A percentile compares a stretch with the other conserved stretches of the same genome.
Conservation (phyloP, 2,329 filamentous ascomycete genomes). For the Capronia epimyces region DNA sequence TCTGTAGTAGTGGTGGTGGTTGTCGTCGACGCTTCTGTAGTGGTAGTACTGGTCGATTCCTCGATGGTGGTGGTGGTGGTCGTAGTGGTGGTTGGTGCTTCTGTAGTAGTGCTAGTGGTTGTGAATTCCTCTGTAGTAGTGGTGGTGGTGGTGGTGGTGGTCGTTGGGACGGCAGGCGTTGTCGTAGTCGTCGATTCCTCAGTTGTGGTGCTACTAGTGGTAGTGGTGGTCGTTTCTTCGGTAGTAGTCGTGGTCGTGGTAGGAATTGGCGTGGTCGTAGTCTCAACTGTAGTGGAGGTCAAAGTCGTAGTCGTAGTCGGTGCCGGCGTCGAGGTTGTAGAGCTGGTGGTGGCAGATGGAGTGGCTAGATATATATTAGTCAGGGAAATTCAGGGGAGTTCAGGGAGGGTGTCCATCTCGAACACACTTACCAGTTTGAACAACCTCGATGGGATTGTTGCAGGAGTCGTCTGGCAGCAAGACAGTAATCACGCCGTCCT, state of each 20-base stretch:
- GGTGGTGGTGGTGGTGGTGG: no score
- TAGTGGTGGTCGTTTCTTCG: not conserved
- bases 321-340: no score
- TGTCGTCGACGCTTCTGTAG: not conserved
- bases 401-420: no score
- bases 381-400: no score
- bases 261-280: not conserved
- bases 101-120: not conserved
- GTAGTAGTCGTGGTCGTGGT: not conserved
- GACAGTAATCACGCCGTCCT: not conserved
- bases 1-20: not conserved
- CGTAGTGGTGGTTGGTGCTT: not conserved
- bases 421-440: slow-evolving; percentile 2
- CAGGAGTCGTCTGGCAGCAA: not conserved
- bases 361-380: no score
- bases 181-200: not conserved
- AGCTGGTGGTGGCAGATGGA: no score
- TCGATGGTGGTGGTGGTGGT: not conserved
- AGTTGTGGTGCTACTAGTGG: not conserved
- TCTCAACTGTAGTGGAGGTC: not conserved
- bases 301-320: not conserved
- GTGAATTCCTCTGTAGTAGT: no score
- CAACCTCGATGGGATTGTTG: not conserved
- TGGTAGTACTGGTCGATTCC: not conserved
- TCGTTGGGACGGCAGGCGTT: no score